phyloP scores from a whole-genome alignment of 345 rosid genomes.

The Eucalyptus caleyi region DNA sequence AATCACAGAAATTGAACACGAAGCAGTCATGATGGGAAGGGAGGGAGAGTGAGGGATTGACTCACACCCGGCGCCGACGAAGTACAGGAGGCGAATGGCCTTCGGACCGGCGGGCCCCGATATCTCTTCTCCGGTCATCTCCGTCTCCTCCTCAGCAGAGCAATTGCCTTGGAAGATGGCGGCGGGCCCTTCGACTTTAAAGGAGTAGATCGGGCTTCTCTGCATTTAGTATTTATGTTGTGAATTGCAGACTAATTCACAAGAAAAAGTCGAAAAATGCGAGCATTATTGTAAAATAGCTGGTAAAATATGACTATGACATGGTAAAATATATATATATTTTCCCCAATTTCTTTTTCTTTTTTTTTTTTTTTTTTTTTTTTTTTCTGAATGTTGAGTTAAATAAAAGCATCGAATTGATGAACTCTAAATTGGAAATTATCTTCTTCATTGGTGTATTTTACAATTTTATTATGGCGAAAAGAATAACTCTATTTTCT shows the following conservation, averaged over 20 bases:
- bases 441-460: not conserved
- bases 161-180: not conserved
- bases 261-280: not conserved
- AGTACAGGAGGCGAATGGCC: conserved; percentile 37
- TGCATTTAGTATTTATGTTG: not conserved
- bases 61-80: conserved; percentile 79
- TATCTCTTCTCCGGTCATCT: conserved; percentile 32
- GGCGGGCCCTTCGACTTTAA: not conserved
- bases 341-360: not conserved
- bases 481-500: not conserved
- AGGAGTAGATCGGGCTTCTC: not conserved
- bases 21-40: not conserved
- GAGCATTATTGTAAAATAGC: not conserved
- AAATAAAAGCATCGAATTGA: not conserved
- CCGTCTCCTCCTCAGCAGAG: not conserved
- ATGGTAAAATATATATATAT: not conserved
- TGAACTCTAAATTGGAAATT: not conserved
- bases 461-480: not conserved
- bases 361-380: not conserved
- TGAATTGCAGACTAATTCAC: not conserved
- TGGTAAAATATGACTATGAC: not conserved
- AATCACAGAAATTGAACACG: not conserved
- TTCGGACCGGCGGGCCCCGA: conserved; percentile 57
- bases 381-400: not conserved
- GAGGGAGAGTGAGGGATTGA: not conserved